Evolutionary conservation across 1,284 basidiomycete species (phyloP).

Genomic region (Austroboletus sp.): DNA sequence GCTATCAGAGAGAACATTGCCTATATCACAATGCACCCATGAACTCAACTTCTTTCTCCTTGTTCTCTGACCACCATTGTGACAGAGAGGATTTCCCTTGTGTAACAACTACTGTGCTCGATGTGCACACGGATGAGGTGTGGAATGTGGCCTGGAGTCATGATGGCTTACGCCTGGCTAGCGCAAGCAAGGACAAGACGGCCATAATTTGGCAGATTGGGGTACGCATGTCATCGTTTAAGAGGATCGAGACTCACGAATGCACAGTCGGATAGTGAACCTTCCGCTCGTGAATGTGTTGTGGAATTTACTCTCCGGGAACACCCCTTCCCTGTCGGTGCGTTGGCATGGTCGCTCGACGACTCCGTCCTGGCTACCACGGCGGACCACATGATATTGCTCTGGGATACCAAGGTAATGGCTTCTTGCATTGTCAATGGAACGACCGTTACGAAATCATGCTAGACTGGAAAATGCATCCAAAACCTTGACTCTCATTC

Average conservation of each 20-base stretch:
- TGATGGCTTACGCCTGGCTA: slow-evolving; percentile 78
- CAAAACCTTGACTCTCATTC: slow-evolving; percentile 64
- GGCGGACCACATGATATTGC: slow-evolving; percentile 69
- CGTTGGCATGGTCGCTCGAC: slow-evolving; percentile 86
- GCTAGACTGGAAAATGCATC: slow-evolving; percentile 63
- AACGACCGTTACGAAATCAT: slow-evolving; percentile 1
- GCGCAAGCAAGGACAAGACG: slow-evolving; percentile 78
- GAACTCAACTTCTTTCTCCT: slow-evolving; percentile 59
- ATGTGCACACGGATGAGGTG: slow-evolving; percentile 87
- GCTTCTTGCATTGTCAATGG: slow-evolving; percentile 1
- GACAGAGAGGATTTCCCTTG: slow-evolving; percentile 77
- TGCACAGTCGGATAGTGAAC: slow-evolving; percentile 43
- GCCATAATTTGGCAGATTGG: slow-evolving; percentile 87
- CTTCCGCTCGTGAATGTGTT: slow-evolving; percentile 53
- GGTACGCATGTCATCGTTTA: slow-evolving; percentile 41
- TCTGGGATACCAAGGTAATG: slow-evolving; percentile 80
- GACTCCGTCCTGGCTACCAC: slow-evolving; percentile 77
- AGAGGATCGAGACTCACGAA: slow-evolving; percentile 8
- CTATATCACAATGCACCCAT: slow-evolving; percentile 71
- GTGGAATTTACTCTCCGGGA: slow-evolving; percentile 58
- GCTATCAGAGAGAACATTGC: slow-evolving; percentile 72
- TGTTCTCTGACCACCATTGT: slow-evolving; percentile 84
- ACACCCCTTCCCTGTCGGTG: slow-evolving; percentile 73
- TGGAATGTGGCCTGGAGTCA: slow-evolving; percentile 96
- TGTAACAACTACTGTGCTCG: slow-evolving; percentile 75